These are phyloP conservation scores for Obelidium mucronatum DNA, from an alignment of 192 early-diverging fungal species.

Conservation along the genomic window DNA sequence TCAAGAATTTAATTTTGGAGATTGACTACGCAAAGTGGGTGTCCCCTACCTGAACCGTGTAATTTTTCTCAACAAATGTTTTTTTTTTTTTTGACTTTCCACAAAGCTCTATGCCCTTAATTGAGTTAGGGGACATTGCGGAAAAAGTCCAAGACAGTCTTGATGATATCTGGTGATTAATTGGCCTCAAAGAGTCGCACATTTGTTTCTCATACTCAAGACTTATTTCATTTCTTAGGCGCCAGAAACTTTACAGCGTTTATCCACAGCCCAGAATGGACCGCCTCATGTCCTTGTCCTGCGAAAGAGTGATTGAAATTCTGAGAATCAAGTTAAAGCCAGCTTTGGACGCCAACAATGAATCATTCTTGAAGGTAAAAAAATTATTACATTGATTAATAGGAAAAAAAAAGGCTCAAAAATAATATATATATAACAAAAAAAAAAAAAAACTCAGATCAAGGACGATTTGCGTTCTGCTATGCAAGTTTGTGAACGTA, in stretches of 20 bases:
- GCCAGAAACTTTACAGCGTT: conserved; percentile 41
- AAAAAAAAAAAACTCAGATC: conserved; percentile 30
- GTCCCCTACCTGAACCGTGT: neutral
- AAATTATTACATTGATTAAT: neutral
- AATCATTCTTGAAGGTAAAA: conserved; percentile 36
- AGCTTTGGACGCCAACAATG: conserved; percentile 13
- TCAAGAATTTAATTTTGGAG: neutral
- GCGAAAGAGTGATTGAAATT: conserved; percentile 38
- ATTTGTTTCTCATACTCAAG: too few relatives aligned
- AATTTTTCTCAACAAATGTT: neutral
- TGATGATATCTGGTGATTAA: conserved; percentile 34
- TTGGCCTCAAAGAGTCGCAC: too few relatives aligned
- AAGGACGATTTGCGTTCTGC: conserved; percentile 44
- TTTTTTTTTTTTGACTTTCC: neutral
- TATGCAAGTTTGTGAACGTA: conserved; percentile 30
- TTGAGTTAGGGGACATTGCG: conserved; percentile 24
- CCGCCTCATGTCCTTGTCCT: conserved; percentile 45
- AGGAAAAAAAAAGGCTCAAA: conserved; percentile 27
- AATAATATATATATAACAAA: neutral
- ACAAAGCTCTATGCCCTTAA: conserved; percentile 4
- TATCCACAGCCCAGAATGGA: conserved; percentile 54
- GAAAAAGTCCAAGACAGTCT: conserved; percentile 34
- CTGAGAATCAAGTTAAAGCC: conserved; percentile 37
- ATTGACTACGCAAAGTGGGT: conserved; percentile 13
- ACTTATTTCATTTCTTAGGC: conserved; percentile 24